Evolutionary conservation across 805 yeast species (phyloP).

Genomic region (Yamadazyma olivae): DNA sequence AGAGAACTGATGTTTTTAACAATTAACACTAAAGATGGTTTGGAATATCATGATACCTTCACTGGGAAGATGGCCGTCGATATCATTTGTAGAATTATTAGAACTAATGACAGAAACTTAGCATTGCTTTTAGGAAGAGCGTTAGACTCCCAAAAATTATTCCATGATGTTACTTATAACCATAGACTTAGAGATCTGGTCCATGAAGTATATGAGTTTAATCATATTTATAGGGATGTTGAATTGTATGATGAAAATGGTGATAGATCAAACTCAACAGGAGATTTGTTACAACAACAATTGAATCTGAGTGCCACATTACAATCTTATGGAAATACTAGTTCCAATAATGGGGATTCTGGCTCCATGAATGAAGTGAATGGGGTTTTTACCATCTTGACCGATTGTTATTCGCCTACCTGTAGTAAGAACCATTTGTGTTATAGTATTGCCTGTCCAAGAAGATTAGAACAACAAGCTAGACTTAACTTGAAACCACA

Average conservation of each 20-base stretch:
- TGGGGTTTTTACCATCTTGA: conserved; percentile 89
- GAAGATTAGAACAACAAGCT: conserved; percentile 93
- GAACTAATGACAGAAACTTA: conserved; percentile 87
- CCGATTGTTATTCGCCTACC: conserved; percentile 96
- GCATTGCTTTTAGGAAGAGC: conserved; percentile 89
- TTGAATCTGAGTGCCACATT: background rate
- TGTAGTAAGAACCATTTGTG: conserved; percentile 86
- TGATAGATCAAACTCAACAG: conserved; percentile 5
- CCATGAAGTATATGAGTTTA: conserved; percentile 84
- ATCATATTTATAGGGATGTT: conserved; percentile 48
- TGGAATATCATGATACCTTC: conserved; percentile 88
- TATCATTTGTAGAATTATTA: conserved; percentile 75
- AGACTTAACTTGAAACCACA: conserved; percentile 83
- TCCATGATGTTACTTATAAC: conserved; percentile 94
- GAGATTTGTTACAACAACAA: conserved; percentile 16
- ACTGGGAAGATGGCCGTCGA: conserved; percentile 95
- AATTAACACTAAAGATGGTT: conserved; percentile 84
- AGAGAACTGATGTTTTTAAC: conserved; percentile 66
- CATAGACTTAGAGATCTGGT: conserved; percentile 87
- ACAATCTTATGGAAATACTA: background rate
- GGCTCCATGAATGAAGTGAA: conserved; percentile 43
- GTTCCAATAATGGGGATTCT: background rate
- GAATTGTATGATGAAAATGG: conserved; percentile 37
- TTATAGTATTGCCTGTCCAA: conserved; percentile 94
- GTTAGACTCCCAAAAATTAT: conserved; percentile 88